Conservation (phyloP, 306 rosid genomes). For the Sphenostylis stenocarpa region DNA sequence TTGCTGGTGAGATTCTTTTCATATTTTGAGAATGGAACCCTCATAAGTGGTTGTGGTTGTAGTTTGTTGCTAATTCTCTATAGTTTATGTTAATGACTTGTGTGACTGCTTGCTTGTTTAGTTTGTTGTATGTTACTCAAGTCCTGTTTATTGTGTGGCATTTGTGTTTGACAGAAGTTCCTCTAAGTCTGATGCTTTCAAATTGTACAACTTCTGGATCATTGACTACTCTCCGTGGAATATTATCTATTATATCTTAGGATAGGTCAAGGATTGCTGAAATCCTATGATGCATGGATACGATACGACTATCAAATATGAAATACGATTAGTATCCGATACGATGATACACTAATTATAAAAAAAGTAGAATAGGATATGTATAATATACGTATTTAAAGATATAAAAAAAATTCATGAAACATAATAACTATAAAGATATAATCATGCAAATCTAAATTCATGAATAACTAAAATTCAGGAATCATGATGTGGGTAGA, state of each 20-base stretch:
- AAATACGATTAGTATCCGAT: too few relatives aligned
- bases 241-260: neutral
- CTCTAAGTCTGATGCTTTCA: neutral
- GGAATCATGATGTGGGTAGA: neutral
- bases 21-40: constrained; percentile 19
- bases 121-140: neutral
- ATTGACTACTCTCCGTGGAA: neutral
- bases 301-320: too few relatives aligned
- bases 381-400: too few relatives aligned
- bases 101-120: neutral
- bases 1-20: constrained; percentile 58
- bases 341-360: too few relatives aligned
- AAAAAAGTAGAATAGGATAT: too few relatives aligned
- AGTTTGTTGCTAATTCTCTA: neutral
- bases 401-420: too few relatives aligned
- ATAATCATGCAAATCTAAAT: too few relatives aligned
- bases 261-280: constrained; percentile 9
- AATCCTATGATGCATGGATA: too few relatives aligned
- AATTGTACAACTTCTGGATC: neutral
- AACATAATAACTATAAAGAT: too few relatives aligned
- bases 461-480: too few relatives aligned
- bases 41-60: neutral
- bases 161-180: neutral
- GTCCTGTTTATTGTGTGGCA: neutral
- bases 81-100: constrained; percentile 4